Base-by-base conservation (phyloP, 441 rosid species). In the Populus trichocarpa region DNA sequence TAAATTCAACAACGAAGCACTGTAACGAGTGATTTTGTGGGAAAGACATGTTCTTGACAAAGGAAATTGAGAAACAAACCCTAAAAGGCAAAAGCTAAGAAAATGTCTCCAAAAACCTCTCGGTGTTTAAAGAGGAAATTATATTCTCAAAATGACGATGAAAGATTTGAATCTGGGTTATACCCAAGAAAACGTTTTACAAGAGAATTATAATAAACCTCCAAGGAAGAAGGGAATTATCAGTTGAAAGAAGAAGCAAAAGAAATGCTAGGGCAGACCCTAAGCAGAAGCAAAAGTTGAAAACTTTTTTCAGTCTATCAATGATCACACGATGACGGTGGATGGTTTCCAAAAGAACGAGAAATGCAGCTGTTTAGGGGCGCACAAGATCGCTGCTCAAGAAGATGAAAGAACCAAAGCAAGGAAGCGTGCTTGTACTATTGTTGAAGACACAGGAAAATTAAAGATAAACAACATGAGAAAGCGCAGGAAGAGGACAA, bases 301-400 rank as follows among this genome's bases (percentile, higher is more conserved):
- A 71, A 59, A 73, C 78, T 67, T 73, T 77, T 65, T 79, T 42
- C 16, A 35, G 75, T 11, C 50, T 42, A 32, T 33, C 69, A 53
- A 53, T 59, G 61, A 46, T 42, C 64, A 79, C 59, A 65, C 64
- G 68, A 18, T 61, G 67, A 8, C 75, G 67, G 64, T 42, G 36
- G 20, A 38, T 53, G 40, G 33, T 66, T 66, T 30, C 32, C 32
- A 63, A 36, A 71, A 40, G 66, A 76, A 72, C 50, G 72, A 57
- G 69, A 67, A 65, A 35, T 61, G 75, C 32, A 38, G 67, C 71
- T 26, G 72, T 71, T 22, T 30, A 57, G 36, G 76, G 84, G 80
- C 65, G 32, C 32, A 53, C 81, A 77, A 67, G 76, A 81, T 78
- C 83, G 80, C 67, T 74, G 82, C 87, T 81, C 81, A 76, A 75